Percentiles rank a stretch among this genome's conserved stretches.
phyloP scores from a whole-genome alignment of 345 rosid species.

The Brassica cretica region DNA sequence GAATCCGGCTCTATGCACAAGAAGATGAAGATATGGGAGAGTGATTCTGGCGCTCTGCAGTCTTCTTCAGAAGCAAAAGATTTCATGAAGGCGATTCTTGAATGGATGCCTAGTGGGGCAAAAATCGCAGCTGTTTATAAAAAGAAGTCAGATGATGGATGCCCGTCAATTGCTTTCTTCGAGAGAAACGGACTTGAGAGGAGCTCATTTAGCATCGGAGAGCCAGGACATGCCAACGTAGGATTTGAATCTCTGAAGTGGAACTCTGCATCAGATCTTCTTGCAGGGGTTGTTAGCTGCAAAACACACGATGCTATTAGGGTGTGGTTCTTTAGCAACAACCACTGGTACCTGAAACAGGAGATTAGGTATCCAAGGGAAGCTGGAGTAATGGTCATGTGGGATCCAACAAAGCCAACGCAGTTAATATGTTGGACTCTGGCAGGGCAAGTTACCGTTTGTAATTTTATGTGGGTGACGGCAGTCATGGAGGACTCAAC shows the following conservation, averaged over 20 bases:
- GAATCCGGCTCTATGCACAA: constrained; percentile 46
- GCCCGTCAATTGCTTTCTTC: constrained; percentile 68
- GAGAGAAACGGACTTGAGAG: constrained; percentile 92
- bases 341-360: constrained; percentile 91
- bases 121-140: constrained; percentile 81
- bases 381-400: constrained; percentile 75
- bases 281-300: constrained; percentile 71
- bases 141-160: constrained; percentile 51
- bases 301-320: constrained; percentile 59
- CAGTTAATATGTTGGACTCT: constrained; percentile 89
- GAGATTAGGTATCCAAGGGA: constrained; percentile 63
- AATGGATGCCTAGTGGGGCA: constrained; percentile 99
- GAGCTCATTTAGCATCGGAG: constrained; percentile 64
- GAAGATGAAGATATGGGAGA: constrained; percentile 90
- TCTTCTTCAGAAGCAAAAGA: constrained; percentile 69
- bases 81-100: constrained; percentile 68
- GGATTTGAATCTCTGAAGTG: constrained; percentile 64
- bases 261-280: constrained; percentile 89
- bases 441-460: constrained; percentile 61
- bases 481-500: constrained; percentile 79
- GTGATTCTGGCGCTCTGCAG: constrained; percentile 75
- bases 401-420: constrained; percentile 91
- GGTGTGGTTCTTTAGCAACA: constrained; percentile 87
- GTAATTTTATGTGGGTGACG: constrained; percentile 73
- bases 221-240: constrained; percentile 46